These are phyloP conservation scores for Pseudogymnoascus sp. DNA, from an alignment of 2,329 filamentous ascomycete genomes.

Conservation along the genomic window DNA sequence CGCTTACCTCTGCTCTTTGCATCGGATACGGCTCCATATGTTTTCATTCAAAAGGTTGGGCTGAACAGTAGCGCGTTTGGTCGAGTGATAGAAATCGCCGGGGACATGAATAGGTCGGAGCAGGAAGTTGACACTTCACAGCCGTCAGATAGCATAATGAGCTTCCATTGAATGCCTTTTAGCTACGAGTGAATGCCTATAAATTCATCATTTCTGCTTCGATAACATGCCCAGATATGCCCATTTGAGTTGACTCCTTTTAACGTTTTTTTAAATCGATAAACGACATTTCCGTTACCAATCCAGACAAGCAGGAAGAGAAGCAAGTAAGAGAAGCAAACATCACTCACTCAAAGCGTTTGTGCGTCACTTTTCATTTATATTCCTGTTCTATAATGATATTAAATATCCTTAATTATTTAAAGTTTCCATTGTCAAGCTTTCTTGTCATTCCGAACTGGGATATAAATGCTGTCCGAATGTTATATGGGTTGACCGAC, in stretches of 20 bases:
- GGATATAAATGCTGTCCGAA: not conserved
- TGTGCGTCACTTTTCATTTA: not conserved
- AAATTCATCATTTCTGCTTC: constrained; percentile 10
- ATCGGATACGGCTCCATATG: constrained; percentile 29
- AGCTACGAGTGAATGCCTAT: constrained; percentile 12
- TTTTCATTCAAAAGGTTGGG: constrained; percentile 30
- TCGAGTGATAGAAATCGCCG: constrained; percentile 42
- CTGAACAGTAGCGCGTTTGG: constrained; percentile 40
- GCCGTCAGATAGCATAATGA: constrained; percentile 32
- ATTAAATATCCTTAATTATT: not conserved
- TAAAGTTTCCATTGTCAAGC: not conserved
- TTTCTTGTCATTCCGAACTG: not conserved
- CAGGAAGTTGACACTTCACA: constrained; percentile 35
- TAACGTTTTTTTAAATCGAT: not conserved
- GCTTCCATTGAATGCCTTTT: constrained; percentile 24
- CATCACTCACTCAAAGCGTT: too few relatives aligned
- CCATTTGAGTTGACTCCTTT: constrained; percentile 2
- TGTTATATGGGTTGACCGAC: not conserved
- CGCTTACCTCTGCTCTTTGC: constrained; percentile 28
- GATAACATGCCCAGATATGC: constrained; percentile 4
- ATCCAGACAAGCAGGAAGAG: too few relatives aligned
- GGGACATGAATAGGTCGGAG: constrained; percentile 37
- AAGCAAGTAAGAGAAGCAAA: too few relatives aligned
- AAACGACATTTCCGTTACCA: not conserved
- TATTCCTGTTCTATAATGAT: not conserved